These are phyloP conservation scores for Neofusicoccum parvum DNA, from an alignment of 2,329 filamentous ascomycete species.

Conservation along the genomic window DNA sequence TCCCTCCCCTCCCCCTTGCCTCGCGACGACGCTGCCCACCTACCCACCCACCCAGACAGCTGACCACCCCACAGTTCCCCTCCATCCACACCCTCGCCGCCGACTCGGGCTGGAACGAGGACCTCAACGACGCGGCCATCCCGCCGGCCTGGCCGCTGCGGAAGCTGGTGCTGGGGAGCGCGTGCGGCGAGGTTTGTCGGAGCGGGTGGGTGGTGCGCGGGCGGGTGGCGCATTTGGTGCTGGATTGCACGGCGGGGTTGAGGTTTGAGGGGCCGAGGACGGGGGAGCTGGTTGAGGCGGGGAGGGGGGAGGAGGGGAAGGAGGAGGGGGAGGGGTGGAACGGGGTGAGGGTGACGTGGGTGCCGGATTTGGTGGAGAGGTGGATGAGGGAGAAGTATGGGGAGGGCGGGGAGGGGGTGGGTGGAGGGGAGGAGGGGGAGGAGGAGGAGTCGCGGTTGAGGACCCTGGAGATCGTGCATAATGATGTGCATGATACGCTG, in stretches of 20 bases:
- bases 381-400: neutral
- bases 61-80: too few species aligned
- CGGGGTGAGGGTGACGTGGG: neutral
- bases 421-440: neutral
- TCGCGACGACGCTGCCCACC: neutral
- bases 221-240: neutral
- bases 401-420: neutral
- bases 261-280: neutral
- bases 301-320: neutral
- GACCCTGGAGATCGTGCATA: neutral
- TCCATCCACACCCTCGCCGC: too few species aligned
- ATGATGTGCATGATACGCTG: neutral
- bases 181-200: neutral
- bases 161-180: neutral
- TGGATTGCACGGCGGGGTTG: neutral
- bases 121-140: neutral
- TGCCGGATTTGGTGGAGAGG: neutral
- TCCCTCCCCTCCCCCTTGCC: neutral
- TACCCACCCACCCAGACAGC: too few species aligned
- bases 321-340: neutral
- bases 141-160: neutral
- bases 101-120: neutral
- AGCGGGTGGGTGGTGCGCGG: neutral
- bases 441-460: neutral
- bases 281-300: neutral